These are phyloP conservation scores for Cystobasidiopsis lactophilus DNA, from an alignment of 768 basidiomycete species.

Conservation along the genomic window DNA sequence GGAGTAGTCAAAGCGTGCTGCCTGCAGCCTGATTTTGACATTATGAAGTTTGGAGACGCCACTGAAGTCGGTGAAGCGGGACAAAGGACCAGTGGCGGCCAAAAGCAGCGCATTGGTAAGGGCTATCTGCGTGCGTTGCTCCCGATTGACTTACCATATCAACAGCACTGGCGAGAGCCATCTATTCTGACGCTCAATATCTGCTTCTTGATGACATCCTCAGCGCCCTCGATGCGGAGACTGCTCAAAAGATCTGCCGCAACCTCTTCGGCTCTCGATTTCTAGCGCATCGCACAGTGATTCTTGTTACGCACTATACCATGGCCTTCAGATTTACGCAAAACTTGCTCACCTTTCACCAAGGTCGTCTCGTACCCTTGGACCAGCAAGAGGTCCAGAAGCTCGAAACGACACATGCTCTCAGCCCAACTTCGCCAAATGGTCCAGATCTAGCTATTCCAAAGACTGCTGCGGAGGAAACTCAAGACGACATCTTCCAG, in stretches of 20 bases:
- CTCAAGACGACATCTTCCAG: too few species aligned
- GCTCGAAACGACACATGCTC: too few species aligned
- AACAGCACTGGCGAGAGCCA: conserved; percentile 56
- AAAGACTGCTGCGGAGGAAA: too few species aligned
- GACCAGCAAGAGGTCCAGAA: too few species aligned
- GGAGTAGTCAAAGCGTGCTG: conserved; percentile 54
- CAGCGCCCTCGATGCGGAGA: conserved; percentile 35
- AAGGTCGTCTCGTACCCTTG: too few species aligned
- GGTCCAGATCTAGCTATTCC: too few species aligned
- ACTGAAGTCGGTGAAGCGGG: conserved; percentile 27
- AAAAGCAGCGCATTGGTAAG: conserved; percentile 2
- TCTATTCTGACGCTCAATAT: conserved; percentile 36
- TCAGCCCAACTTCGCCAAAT: too few species aligned
- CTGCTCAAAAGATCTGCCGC: conserved; percentile 56
- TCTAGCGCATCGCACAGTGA: conserved; percentile 51
- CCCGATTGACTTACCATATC: conserved; percentile 1
- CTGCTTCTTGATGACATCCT: conserved; percentile 53
- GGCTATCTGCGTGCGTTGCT: background rate
- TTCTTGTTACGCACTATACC: conserved; percentile 86
- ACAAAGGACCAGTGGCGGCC: conserved; percentile 15
- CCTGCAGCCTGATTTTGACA: conserved; percentile 43
- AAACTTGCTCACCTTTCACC: conserved; percentile 38
- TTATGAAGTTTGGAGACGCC: conserved; percentile 51
- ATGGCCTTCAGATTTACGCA: conserved; percentile 66
- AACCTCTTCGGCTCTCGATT: conserved; percentile 62